Evolutionary conservation across 2,329 filamentous ascomycete genomes (phyloP).

Genomic region (Hypocreales sp.): DNA sequence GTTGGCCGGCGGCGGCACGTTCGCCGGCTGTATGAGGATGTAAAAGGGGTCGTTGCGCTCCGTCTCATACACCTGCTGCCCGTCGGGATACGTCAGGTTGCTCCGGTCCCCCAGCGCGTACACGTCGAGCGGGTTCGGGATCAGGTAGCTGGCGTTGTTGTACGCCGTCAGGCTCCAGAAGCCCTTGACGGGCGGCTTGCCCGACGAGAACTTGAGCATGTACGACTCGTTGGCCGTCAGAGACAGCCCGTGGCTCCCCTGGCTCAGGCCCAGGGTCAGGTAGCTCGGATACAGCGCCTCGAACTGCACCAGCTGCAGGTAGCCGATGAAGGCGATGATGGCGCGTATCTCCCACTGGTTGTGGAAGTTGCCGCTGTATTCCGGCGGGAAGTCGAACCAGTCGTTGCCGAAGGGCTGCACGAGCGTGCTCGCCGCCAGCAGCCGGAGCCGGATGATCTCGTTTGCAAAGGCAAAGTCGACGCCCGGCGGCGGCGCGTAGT

Average conservation of each 20-base stretch:
- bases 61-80: constrained; percentile 3
- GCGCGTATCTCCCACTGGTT: neutral
- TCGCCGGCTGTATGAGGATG: constrained; percentile 11
- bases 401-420: neutral
- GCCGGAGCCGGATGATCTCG: neutral
- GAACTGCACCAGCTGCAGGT: neutral
- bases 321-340: neutral
- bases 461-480: neutral
- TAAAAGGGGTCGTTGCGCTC: constrained; percentile 7
- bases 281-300: constrained; percentile 2
- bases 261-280: too few species aligned
- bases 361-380: neutral
- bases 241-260: neutral
- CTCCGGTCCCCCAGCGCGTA: constrained; percentile 11
- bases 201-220: constrained; percentile 3
- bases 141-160: constrained; percentile 8
- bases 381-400: constrained; percentile 1
- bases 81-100: constrained; percentile 11
- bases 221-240: constrained; percentile 2
- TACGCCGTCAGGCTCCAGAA: constrained; percentile 15
- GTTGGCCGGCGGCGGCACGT: constrained; percentile 9
- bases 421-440: neutral
- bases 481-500: neutral
- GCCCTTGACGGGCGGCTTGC: constrained; percentile 3
- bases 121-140: constrained; percentile 8